Evolutionary conservation across 176 grass and related monocot species (phyloP), one percentile per base, ranked within the genome.

Genomic region (Carex cristatella): DNA sequence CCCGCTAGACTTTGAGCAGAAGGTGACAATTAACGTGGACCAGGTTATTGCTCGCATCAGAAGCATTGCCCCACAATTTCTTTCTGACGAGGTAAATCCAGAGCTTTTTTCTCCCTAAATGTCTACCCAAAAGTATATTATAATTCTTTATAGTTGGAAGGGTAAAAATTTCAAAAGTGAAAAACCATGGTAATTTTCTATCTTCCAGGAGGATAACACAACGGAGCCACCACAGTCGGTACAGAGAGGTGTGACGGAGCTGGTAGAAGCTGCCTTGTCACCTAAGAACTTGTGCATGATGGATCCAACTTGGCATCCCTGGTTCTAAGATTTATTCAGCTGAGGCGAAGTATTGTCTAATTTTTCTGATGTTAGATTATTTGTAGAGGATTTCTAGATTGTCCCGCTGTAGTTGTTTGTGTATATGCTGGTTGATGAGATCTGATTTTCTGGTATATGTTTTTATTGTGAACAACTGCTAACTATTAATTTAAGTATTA

Each of bases 221-320:
- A 92, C 93, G 0, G 97, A 99, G 33, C 91, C 91, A 5, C 93
- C 90, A 0, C 91, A 95, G 78, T 95, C 97, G 1, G 97, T 99
- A 58, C 97, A 99, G 77, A 92, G 93, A 88, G 97, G 93, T 6
- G 93, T 95, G 14, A 92, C 97, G 0, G 90, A 99, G 40, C 91
- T 99, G 27, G 90, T 99, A 44, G 97, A 99, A 65, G 79, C 91
- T 1, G 93, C 97, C 28, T 61, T 96, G 35, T 93, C 88, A 0
- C 89, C 97, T 19, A 92, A 90, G 86, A 99, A 95, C 84, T 77
- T 99, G 79, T 99, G 97, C 86, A 99, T 95, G 97, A 99, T 99
- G 97, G 97, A 99, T 85, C 97, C 97, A 6, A 99, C 97, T n/a
- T 99, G 97, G 97, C 97, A 99, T 84, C 97, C 97, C 1, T 99